phyloP scores from a whole-genome alignment of 257 asterid species.

The Fraxinus anomala region DNA sequence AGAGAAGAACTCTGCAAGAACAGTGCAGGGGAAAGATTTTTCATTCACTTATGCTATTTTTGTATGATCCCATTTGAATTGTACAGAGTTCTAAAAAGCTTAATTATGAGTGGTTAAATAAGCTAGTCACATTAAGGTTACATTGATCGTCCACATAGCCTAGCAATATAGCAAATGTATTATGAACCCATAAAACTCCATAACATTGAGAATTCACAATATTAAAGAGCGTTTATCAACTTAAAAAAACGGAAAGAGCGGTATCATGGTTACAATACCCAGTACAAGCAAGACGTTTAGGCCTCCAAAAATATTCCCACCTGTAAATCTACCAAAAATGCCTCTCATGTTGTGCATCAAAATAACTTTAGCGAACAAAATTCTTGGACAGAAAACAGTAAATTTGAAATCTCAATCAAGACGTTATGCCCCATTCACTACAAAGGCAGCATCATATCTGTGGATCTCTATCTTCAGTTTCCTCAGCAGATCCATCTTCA shows the following conservation, averaged over 20 bases:
- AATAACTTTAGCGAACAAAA: conserved; percentile 20
- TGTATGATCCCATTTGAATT: too few species aligned
- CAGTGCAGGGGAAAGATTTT: background rate
- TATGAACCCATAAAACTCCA: background rate
- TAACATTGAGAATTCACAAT: background rate
- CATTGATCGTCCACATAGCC: too few species aligned
- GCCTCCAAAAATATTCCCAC: conserved; percentile 22
- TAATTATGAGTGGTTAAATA: too few species aligned
- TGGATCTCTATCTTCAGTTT: conserved; percentile 32
- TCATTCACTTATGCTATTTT: background rate
- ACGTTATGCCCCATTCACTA: conserved; percentile 19
- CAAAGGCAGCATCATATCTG: conserved; percentile 31
- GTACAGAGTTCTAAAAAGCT: too few species aligned
- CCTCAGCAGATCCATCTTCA: conserved; percentile 40
- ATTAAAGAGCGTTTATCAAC: background rate
- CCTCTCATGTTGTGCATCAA: conserved; percentile 39
- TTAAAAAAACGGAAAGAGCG: background rate
- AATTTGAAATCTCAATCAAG: conserved; percentile 5
- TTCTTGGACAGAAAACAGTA: conserved; percentile 3
- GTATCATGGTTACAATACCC: conserved; percentile 15
- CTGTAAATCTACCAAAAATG: conserved; percentile 50
- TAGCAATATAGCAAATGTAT: too few species aligned
- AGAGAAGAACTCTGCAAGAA: background rate
- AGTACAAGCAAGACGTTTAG: conserved; percentile 31
- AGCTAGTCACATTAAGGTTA: too few species aligned